Percentiles rank a stretch among this genome's conserved stretches.
Evolutionary conservation across 2,329 filamentous ascomycete species (phyloP).

Genomic region (Colletotrichum horii): DNA sequence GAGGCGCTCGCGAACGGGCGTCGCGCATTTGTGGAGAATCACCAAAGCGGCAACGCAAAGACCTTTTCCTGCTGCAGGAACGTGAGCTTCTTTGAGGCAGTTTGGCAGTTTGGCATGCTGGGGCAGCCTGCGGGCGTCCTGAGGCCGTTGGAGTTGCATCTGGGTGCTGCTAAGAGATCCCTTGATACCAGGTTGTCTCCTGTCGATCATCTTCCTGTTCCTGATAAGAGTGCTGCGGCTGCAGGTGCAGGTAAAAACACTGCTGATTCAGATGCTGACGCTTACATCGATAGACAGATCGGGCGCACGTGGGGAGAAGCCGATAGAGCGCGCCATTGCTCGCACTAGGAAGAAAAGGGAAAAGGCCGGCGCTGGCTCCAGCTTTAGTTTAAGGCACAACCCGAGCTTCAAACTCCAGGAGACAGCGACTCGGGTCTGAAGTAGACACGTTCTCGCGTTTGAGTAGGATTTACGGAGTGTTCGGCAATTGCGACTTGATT

Average conservation of each 20-base stretch:
- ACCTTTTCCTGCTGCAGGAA: not conserved
- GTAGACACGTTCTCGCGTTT: not conserved
- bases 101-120: not conserved
- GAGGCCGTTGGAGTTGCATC: not conserved
- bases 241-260: not conserved
- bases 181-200: not conserved
- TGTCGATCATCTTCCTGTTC: not conserved
- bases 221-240: not conserved
- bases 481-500: not conserved
- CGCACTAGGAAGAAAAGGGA: not conserved
- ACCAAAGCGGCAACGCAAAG: slow-evolving; percentile 9
- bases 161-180: not conserved
- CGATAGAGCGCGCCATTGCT: not conserved
- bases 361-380: not conserved
- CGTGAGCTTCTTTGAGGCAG: not conserved
- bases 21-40: slow-evolving; percentile 1
- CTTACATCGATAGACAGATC: not conserved
- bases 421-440: not conserved
- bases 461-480: not conserved
- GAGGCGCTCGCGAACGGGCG: slow-evolving; percentile 13
- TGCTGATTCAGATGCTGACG: not conserved
- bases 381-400: not conserved
- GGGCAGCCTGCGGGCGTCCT: not conserved
- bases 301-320: slow-evolving; percentile 3
- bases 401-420: not conserved